phyloP scores from a whole-genome alignment of 73 alveolate species.

The Stentor coeruleus region DNA sequence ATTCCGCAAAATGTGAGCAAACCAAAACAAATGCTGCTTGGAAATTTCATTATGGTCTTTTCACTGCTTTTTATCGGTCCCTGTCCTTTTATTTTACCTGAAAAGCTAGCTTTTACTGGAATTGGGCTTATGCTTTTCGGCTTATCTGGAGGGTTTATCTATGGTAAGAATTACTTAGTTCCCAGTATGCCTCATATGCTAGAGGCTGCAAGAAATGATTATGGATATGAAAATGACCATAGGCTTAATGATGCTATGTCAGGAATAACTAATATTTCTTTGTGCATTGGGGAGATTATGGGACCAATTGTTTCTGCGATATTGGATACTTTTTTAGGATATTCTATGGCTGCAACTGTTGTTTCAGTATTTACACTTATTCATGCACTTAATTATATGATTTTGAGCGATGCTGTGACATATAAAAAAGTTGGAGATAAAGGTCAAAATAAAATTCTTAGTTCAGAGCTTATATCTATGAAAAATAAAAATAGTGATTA shows the following conservation, averaged over 20 bases:
- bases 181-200: constrained; percentile 1
- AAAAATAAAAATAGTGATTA: too few relatives aligned
- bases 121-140: background rate
- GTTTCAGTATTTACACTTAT: background rate
- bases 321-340: background rate
- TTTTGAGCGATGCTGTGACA: background rate
- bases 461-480: too few relatives aligned
- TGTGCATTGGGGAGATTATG: background rate
- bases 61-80: constrained; percentile 7
- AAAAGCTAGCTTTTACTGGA: background rate
- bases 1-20: background rate
- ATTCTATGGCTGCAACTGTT: background rate
- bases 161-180: too few relatives aligned
- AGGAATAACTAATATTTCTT: background rate
- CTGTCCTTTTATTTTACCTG: background rate
- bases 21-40: background rate
- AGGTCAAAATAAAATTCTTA: background rate
- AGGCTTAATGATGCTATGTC: constrained; percentile 17
- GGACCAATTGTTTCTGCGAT: background rate
- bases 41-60: background rate
- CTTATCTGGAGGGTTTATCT: background rate
- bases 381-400: background rate
- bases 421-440: background rate
- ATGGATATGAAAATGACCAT: constrained; percentile 7
- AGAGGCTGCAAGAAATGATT: background rate